Conservation (phyloP, 352 stramenopile species). For the Aphanomyces invadans region DNA sequence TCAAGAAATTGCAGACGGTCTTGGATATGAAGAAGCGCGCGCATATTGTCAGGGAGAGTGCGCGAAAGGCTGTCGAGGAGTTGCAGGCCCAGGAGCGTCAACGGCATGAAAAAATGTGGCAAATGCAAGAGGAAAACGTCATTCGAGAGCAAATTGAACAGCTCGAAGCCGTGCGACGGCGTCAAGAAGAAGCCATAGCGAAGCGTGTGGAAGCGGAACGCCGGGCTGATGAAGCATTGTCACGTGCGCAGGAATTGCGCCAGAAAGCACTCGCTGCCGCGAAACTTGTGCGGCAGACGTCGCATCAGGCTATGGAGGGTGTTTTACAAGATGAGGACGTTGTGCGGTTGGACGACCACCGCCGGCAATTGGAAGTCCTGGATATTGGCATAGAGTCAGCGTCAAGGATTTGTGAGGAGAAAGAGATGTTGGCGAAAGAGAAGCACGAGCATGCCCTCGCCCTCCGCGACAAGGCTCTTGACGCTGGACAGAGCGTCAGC, state of each 20-base stretch:
- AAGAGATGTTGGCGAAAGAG: slow-evolving; percentile 6
- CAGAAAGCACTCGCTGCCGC: slow-evolving; percentile 54
- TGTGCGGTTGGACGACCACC: slow-evolving; percentile 34
- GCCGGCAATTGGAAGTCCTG: slow-evolving; percentile 42
- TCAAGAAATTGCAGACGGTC: slow-evolving; percentile 62
- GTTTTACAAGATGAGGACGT: slow-evolving; percentile 53
- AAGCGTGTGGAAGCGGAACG: slow-evolving; percentile 62
- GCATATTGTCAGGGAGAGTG: slow-evolving; percentile 53
- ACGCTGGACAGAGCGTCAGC: background rate
- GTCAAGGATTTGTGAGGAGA: background rate
- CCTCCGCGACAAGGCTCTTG: background rate
- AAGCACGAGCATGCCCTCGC: slow-evolving; percentile 9
- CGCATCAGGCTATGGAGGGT: slow-evolving; percentile 58
- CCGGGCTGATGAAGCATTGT: slow-evolving; percentile 44
- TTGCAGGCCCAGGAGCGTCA: slow-evolving; percentile 52
- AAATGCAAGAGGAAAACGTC: slow-evolving; percentile 38
- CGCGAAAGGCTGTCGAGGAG: slow-evolving; percentile 43
- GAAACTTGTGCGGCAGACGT: slow-evolving; percentile 57
- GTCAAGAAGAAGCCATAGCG: slow-evolving; percentile 53
- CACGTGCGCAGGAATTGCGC: slow-evolving; percentile 58
- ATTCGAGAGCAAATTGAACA: slow-evolving; percentile 39
- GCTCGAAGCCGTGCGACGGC: slow-evolving; percentile 42
- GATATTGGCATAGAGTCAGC: slow-evolving; percentile 43
- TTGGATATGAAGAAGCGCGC: slow-evolving; percentile 62
- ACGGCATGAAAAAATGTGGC: slow-evolving; percentile 43